Percentiles rank a stretch among this genome's conserved stretches.
These are phyloP conservation scores for Sarocladium brachiariae DNA, from an alignment of 2,329 filamentous ascomycete genomes.

Conservation along the genomic window DNA sequence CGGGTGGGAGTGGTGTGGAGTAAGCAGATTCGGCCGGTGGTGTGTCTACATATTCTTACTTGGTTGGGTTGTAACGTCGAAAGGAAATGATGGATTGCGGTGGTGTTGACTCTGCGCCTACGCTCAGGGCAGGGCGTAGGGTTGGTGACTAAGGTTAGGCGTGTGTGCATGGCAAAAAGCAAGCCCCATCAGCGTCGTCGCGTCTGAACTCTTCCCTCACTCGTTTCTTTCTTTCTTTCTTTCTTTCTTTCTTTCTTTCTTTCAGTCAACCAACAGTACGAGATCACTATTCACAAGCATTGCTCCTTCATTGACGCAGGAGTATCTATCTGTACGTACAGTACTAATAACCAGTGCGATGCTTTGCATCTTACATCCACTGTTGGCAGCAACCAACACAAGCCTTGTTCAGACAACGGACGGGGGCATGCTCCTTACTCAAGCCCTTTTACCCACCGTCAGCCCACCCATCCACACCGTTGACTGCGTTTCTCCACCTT, in stretches of 20 bases:
- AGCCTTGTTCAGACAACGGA: neutral
- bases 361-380: neutral
- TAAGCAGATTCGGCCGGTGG: neutral
- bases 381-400: neutral
- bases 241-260: neutral
- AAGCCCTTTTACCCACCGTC: neutral
- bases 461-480: conserved; percentile 6
- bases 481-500: conserved; percentile 2
- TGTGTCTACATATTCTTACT: no score
- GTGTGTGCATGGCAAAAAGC: no score
- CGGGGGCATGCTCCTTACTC: neutral
- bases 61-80: neutral
- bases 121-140: neutral
- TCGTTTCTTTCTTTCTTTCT: no score
- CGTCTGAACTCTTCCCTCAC: no score
- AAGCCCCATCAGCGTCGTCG: no score
- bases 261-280: neutral
- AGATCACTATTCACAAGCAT: no score
- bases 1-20: neutral
- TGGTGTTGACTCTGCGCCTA: neutral
- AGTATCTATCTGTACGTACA: no score
- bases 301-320: no score
- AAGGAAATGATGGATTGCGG: neutral
- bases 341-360: no score
- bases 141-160: neutral